Evolutionary conservation across 257 asterid species (phyloP).

Genomic region (Datura wrightii): DNA sequence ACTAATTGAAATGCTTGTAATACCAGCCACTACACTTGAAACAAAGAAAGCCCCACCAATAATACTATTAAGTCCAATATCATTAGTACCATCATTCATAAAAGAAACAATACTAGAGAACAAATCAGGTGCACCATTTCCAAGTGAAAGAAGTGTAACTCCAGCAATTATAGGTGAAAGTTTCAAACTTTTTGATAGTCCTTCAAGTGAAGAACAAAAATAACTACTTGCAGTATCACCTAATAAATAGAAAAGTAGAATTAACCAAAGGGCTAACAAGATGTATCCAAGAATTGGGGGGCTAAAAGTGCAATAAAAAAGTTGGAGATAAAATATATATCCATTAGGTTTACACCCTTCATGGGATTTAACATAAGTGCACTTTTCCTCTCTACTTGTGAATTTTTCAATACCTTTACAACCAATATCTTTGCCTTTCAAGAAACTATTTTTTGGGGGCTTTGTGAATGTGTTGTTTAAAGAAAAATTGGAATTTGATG

Average conservation of each 20-base stretch:
- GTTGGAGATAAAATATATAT: constrained; percentile 41
- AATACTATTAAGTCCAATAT: constrained; percentile 66
- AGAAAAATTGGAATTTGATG: not conserved
- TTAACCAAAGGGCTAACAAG: constrained; percentile 37
- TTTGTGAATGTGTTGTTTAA: not conserved
- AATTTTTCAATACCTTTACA: constrained; percentile 32
- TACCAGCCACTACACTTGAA: constrained; percentile 73
- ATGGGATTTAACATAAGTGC: constrained; percentile 42
- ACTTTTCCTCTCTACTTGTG: constrained; percentile 22
- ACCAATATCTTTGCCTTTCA: constrained; percentile 29
- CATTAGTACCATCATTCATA: constrained; percentile 33
- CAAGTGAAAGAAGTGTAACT: constrained; percentile 45
- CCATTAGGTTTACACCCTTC: constrained; percentile 43
- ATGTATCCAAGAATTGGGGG: constrained; percentile 33
- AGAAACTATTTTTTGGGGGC: not conserved
- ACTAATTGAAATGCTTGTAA: constrained; percentile 53
- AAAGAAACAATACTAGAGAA: constrained; percentile 40
- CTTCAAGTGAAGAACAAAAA: constrained; percentile 46
- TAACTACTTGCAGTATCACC: constrained; percentile 48
- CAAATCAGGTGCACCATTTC: constrained; percentile 50
- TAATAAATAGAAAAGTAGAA: constrained; percentile 43
- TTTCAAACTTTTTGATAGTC: constrained; percentile 36
- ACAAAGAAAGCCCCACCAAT: constrained; percentile 85
- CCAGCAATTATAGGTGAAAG: constrained; percentile 46
- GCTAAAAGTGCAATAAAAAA: constrained; percentile 44